Conservation (phyloP, 306 rosid species). For the Herpetospermum pedunculosum region DNA sequence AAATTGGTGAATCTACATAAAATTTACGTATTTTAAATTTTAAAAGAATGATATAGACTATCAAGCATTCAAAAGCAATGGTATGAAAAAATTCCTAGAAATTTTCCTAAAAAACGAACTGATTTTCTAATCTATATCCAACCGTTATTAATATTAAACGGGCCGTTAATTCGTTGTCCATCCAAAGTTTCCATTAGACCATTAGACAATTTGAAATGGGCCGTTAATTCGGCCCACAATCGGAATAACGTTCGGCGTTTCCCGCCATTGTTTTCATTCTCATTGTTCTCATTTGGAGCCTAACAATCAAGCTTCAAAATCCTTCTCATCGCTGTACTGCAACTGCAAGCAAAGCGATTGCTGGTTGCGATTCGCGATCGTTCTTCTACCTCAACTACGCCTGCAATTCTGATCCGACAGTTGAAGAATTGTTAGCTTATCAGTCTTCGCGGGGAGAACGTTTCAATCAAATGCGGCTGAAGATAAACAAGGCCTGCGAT, state of each 20-base stretch:
- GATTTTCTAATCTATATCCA: no score
- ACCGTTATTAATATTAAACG: no score
- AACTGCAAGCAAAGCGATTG: not conserved
- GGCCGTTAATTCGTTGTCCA: no score
- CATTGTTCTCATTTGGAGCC: not conserved
- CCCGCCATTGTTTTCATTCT: not conserved
- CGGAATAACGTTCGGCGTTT: not conserved
- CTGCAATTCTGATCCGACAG: not conserved
- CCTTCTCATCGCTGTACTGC: not conserved
- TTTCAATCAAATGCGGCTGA: slow-evolving; percentile 34
- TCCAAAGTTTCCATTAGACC: no score
- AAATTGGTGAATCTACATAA: no score
- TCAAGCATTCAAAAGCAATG: no score
- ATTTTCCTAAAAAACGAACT: no score
- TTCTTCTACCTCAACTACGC: not conserved
- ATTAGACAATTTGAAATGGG: not conserved
- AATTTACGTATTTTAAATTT: no score
- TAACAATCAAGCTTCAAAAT: not conserved
- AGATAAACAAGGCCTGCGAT: slow-evolving; percentile 87
- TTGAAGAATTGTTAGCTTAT: not conserved
- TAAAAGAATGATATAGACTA: no score
- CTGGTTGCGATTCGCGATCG: not conserved
- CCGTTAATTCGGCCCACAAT: not conserved
- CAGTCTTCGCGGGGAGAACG: not conserved
- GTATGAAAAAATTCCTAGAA: no score